These are phyloP conservation scores for Reticulascus tulasneorum DNA, from an alignment of 2,329 filamentous ascomycete species.

Conservation along the genomic window DNA sequence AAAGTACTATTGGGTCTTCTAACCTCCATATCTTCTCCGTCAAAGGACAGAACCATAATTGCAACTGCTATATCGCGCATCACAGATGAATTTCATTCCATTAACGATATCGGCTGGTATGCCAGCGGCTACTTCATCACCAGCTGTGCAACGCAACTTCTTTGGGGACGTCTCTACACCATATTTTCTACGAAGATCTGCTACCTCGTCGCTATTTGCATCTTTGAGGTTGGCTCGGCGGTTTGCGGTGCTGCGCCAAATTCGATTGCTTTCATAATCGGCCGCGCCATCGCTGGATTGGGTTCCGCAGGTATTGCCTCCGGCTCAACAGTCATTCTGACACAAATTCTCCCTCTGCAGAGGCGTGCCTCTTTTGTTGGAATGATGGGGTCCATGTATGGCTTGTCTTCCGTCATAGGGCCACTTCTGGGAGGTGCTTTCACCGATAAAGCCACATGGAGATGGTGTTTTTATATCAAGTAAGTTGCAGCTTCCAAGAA, in stretches of 20 bases:
- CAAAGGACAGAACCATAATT: constrained; percentile 34
- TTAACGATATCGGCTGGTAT: constrained; percentile 37
- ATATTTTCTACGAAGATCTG: constrained; percentile 23
- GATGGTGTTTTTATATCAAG: constrained; percentile 20
- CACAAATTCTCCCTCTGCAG: constrained; percentile 26
- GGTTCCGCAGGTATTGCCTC: constrained; percentile 30
- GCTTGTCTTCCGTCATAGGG: constrained; percentile 25
- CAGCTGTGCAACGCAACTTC: constrained; percentile 19
- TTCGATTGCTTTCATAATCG: constrained; percentile 30
- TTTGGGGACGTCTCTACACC: constrained; percentile 23
- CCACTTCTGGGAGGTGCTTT: constrained; percentile 24
- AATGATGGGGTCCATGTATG: constrained; percentile 31
- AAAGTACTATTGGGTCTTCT: background rate
- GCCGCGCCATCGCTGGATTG: constrained; percentile 30
- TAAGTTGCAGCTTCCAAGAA: background rate
- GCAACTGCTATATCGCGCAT: constrained; percentile 31
- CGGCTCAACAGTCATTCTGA: constrained; percentile 33
- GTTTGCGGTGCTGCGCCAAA: constrained; percentile 22
- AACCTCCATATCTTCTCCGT: background rate
- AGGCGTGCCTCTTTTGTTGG: constrained; percentile 32
- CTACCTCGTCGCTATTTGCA: constrained; percentile 17
- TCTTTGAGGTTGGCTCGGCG: constrained; percentile 20
- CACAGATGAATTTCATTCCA: constrained; percentile 29
- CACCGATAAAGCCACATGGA: constrained; percentile 24
- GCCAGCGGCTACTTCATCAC: constrained; percentile 22